Base-by-base conservation (phyloP, 495 filamentous ascomycete genomes). In the Xylaria intraflava region DNA sequence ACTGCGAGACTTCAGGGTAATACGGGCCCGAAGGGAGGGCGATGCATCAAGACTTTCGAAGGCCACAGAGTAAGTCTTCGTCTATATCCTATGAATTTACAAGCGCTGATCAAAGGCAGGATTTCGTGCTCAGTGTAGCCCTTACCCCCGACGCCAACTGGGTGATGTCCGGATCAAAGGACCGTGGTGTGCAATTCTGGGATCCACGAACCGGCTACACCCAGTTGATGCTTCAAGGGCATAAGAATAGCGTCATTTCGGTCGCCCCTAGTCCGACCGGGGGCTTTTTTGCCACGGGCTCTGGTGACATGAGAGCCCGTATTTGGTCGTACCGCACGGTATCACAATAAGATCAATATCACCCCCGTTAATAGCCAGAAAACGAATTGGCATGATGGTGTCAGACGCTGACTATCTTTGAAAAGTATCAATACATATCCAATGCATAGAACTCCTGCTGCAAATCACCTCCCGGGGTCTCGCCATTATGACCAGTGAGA, bases 151-250 rank as follows among this genome's bases (percentile, higher is more conserved):
- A 95, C 65, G 85, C 85, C 49, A 80, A 83, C 55, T 95, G 89
- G 89, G 89, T 95, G 17, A 83, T 95, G 70, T 93, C 88, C 57
- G 90, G 89, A 22, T 92, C 88, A 30, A 93, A 95, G 72, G 89
- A 95, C 63, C 77, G 89, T 38, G 90, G 89, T 35, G 89, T 95
- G 17, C 90, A 93, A 67, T 94, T 95, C 75, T 95, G 89, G 89
- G 87, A 94, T 64, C 88, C 90, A 12, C 80, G 84, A 62, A 93
- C 87, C 42, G 90, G 89, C 11, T 84, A 85, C 62, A 87, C 89
- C 6, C 89, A 94, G 68, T 82, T 95, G 71, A 93, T 92, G 88
- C 80, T 94, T 47, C 89, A 94, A 68, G 89, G 90, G 26, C 90
- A 94, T 68, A 92, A 92, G 74, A 93, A 94, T 72, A 90, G 87